phyloP scores from a whole-genome alignment of 768 basidiomycete species.

The Trametes cubensis region DNA sequence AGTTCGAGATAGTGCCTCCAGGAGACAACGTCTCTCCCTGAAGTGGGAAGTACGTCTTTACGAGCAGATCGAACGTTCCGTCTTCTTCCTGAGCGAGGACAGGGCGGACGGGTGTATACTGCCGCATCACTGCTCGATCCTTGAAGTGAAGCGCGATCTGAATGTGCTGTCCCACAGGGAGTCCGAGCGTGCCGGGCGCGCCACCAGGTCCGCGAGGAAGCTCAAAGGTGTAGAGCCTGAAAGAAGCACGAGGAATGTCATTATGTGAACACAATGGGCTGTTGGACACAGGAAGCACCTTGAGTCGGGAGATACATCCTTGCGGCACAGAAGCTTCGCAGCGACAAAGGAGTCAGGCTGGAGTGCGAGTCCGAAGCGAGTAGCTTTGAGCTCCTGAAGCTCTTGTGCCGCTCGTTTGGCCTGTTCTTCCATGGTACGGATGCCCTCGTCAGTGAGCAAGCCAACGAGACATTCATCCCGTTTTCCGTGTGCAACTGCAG shows the following conservation, averaged over 20 bases:
- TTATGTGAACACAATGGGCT: background rate
- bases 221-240: slow-evolving; percentile 28
- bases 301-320: slow-evolving; percentile 20
- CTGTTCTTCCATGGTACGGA: slow-evolving; percentile 27
- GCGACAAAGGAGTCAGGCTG: slow-evolving; percentile 27
- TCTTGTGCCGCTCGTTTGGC: slow-evolving; percentile 22
- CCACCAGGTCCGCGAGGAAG: slow-evolving; percentile 25
- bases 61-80: slow-evolving; percentile 30
- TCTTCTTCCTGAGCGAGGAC: slow-evolving; percentile 28
- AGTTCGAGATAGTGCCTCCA: slow-evolving; percentile 30
- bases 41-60: slow-evolving; percentile 30
- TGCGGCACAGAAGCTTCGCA: slow-evolving; percentile 22
- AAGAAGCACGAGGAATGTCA: background rate
- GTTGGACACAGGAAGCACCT: background rate
- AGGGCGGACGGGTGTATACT: slow-evolving; percentile 28
- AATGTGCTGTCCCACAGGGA: slow-evolving; percentile 29
- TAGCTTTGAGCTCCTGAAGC: slow-evolving; percentile 23
- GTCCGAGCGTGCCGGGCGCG: slow-evolving; percentile 22
- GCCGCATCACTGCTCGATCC: slow-evolving; percentile 27
- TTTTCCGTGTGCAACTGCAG: slow-evolving; percentile 25
- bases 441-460: slow-evolving; percentile 16
- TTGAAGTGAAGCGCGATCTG: slow-evolving; percentile 28
- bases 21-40: slow-evolving; percentile 21
- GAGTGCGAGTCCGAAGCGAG: slow-evolving; percentile 23
- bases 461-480: slow-evolving; percentile 28